phyloP scores from a whole-genome alignment of 2,329 filamentous ascomycete species.

The Tolypocladium album region DNA sequence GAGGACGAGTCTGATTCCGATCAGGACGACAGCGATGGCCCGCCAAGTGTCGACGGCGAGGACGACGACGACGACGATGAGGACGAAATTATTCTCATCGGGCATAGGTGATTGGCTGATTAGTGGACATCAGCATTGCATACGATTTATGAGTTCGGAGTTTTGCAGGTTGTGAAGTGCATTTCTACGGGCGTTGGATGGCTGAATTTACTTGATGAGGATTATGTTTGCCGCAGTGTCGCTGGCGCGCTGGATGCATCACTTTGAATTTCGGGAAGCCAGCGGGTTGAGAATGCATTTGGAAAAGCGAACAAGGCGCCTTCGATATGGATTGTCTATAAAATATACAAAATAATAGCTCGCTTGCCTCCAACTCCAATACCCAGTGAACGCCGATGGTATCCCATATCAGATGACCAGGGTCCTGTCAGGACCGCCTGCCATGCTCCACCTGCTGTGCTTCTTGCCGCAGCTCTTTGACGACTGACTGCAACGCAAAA shows the following conservation, averaged over 20 bases:
- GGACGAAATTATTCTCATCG: slow-evolving; percentile 37
- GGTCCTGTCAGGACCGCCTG: background rate
- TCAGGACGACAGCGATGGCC: slow-evolving; percentile 12
- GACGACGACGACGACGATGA: slow-evolving; percentile 41
- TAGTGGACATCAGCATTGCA: background rate
- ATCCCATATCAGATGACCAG: background rate
- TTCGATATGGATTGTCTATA: too few species aligned
- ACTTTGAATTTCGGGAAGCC: background rate
- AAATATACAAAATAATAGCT: background rate
- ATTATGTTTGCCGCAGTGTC: background rate
- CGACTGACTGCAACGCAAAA: slow-evolving; percentile 34
- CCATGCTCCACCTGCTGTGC: slow-evolving; percentile 36
- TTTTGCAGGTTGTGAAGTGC: background rate
- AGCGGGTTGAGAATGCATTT: background rate
- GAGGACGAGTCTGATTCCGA: slow-evolving; percentile 38
- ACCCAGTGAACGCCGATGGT: background rate
- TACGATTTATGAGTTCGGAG: background rate
- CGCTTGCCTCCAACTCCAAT: background rate
- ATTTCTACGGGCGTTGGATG: background rate
- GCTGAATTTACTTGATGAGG: background rate
- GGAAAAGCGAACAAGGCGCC: background rate
- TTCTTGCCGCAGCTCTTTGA: slow-evolving; percentile 49
- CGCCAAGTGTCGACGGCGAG: slow-evolving; percentile 32
- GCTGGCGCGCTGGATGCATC: background rate
- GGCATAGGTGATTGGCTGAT: slow-evolving; percentile 29